Conservation (phyloP, 2,329 filamentous ascomycete species). For the Coniochaeta prunicola region DNA sequence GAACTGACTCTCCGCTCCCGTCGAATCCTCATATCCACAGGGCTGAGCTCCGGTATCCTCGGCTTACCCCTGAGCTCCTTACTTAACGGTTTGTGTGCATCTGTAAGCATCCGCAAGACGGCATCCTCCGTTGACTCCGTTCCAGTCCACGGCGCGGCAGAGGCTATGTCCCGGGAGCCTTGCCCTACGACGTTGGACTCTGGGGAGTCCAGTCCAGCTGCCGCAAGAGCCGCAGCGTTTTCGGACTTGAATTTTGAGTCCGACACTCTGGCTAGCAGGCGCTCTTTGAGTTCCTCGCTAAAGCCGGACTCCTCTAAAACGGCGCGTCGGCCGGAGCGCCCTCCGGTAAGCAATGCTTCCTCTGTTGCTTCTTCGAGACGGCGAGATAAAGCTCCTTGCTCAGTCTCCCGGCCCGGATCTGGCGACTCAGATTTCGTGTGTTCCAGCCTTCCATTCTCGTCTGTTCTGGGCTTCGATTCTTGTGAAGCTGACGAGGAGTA, state of each 20-base stretch:
- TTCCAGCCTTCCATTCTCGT: background rate
- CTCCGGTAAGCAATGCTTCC: constrained; percentile 51
- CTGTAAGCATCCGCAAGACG: constrained; percentile 76
- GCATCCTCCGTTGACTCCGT: constrained; percentile 67
- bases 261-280: constrained; percentile 48
- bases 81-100: constrained; percentile 64
- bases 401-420: constrained; percentile 7
- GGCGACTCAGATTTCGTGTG: background rate
- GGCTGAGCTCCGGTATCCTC: constrained; percentile 29
- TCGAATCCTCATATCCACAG: constrained; percentile 46
- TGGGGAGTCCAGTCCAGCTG: constrained; percentile 12
- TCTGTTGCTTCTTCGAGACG: constrained; percentile 57
- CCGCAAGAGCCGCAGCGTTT: constrained; percentile 35
- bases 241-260: constrained; percentile 47
- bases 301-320: constrained; percentile 54
- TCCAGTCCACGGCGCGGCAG: constrained; percentile 69
- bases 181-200: constrained; percentile 38
- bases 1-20: constrained; percentile 29
- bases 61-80: constrained; percentile 39
- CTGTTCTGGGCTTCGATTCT: background rate
- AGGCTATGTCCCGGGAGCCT: constrained; percentile 61
- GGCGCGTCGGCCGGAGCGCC: constrained; percentile 50
- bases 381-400: constrained; percentile 43
- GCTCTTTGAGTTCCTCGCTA: constrained; percentile 54
- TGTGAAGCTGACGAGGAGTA: background rate